phyloP scores from a whole-genome alignment of 164 flowering plant species.

The Hamamelis virginiana region DNA sequence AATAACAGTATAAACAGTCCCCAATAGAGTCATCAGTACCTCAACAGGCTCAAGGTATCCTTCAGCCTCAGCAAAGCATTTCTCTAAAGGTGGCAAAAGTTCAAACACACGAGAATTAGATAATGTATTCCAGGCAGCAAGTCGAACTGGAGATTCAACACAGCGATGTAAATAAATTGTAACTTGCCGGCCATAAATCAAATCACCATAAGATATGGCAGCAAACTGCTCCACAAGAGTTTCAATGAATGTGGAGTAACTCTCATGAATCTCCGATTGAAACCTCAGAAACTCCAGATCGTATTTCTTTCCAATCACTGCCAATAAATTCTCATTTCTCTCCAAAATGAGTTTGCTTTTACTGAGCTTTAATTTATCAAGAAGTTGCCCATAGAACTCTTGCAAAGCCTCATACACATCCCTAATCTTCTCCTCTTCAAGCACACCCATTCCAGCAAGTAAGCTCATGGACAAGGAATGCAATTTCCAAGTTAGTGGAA shows the following conservation, averaged over 20 bases:
- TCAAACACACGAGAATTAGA: slow-evolving; percentile 73
- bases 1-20: not conserved
- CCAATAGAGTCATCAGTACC: slow-evolving; percentile 38
- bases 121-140: slow-evolving; percentile 82
- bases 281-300: slow-evolving; percentile 48
- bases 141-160: slow-evolving; percentile 67
- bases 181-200: slow-evolving; percentile 80
- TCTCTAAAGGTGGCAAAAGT: slow-evolving; percentile 69
- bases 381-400: slow-evolving; percentile 58
- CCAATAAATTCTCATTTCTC: slow-evolving; percentile 13
- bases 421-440: slow-evolving; percentile 72
- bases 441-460: slow-evolving; percentile 64
- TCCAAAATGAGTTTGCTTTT: slow-evolving; percentile 3
- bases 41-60: slow-evolving; percentile 87
- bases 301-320: slow-evolving; percentile 13
- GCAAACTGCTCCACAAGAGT: slow-evolving; percentile 79
- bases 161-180: slow-evolving; percentile 68
- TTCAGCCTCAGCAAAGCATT: slow-evolving; percentile 54
- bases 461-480: slow-evolving; percentile 75
- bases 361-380: slow-evolving; percentile 37
- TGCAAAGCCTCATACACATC: slow-evolving; percentile 65
- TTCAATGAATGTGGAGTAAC: slow-evolving; percentile 73
- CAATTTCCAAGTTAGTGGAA: slow-evolving; percentile 86
- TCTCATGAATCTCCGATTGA: slow-evolving; percentile 73
- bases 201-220: slow-evolving; percentile 88